phyloP scores from a whole-genome alignment of 2,329 filamentous ascomycete genomes.

The Fusarium caatingaense region DNA sequence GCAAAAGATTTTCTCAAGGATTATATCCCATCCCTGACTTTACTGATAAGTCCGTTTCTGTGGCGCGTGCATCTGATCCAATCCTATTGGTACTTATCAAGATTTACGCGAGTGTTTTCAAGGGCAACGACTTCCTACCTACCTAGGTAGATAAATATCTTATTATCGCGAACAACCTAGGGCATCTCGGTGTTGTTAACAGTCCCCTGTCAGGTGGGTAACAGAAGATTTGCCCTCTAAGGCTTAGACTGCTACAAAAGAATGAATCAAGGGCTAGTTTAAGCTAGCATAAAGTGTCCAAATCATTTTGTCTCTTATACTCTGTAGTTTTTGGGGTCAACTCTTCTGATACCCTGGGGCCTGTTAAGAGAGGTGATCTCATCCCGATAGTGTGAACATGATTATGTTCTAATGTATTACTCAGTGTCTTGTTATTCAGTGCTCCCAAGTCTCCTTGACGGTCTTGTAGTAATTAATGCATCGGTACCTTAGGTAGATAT shows the following conservation, averaged over 20 bases:
- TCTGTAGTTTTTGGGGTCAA: too few relatives aligned
- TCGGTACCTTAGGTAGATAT: not conserved
- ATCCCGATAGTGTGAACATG: not conserved
- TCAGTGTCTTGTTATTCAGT: not conserved
- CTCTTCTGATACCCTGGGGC: too few relatives aligned
- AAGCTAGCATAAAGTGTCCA: too few relatives aligned
- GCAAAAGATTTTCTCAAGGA: not conserved
- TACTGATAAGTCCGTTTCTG: constrained; percentile 1
- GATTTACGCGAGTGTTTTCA: not conserved
- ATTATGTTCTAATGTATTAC: not conserved
- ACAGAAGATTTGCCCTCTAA: too few relatives aligned
- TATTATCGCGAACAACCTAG: not conserved
- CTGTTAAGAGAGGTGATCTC: not conserved
- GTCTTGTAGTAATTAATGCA: not conserved
- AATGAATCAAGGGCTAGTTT: too few relatives aligned
- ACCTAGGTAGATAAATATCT: not conserved
- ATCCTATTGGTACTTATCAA: not conserved
- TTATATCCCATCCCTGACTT: not conserved
- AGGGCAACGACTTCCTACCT: not conserved
- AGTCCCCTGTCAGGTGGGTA: not conserved
- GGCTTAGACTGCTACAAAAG: too few relatives aligned
- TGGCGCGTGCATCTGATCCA: not conserved
- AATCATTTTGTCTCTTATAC: too few relatives aligned
- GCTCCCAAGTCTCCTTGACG: not conserved
- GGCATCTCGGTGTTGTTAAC: not conserved